Evolutionary conservation across 208 protist genomes (phyloP).

Genomic region (Leishmania braziliensis): DNA sequence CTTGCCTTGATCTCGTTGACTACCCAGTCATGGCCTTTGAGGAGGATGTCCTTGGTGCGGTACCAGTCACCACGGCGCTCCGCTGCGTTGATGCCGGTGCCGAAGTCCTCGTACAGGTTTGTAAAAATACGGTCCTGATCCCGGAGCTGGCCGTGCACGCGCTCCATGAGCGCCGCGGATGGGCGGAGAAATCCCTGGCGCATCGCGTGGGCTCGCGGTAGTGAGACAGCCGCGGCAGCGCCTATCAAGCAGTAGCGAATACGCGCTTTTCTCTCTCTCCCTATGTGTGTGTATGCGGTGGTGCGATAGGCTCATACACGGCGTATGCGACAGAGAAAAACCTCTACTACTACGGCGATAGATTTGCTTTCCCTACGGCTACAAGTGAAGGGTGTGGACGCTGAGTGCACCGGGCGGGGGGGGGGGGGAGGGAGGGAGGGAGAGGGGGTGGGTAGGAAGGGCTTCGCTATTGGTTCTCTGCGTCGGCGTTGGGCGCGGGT

Average conservation of each 20-base stretch:
- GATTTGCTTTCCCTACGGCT: background rate
- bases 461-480: background rate
- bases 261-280: background rate
- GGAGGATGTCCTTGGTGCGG: conserved; percentile 97
- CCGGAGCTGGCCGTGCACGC: conserved; percentile 90
- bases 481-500: too few relatives aligned
- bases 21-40: conserved; percentile 97
- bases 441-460: background rate
- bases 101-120: conserved; percentile 98
- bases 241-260: background rate
- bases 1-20: conserved; percentile 97
- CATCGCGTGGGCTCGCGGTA: conserved; percentile 2
- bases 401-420: background rate
- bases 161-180: conserved; percentile 36
- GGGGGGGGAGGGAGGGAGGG: background rate
- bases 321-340: background rate
- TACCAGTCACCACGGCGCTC: conserved; percentile 98
- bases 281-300: background rate
- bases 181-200: conserved; percentile 45
- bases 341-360: background rate
- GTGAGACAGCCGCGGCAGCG: background rate
- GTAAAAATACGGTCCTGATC: conserved; percentile 99
- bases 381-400: background rate
- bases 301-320: background rate
- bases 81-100: conserved; percentile 91